Base-by-base conservation (phyloP, 495 filamentous ascomycete species). In the Amphirosellinia nigrospora region DNA sequence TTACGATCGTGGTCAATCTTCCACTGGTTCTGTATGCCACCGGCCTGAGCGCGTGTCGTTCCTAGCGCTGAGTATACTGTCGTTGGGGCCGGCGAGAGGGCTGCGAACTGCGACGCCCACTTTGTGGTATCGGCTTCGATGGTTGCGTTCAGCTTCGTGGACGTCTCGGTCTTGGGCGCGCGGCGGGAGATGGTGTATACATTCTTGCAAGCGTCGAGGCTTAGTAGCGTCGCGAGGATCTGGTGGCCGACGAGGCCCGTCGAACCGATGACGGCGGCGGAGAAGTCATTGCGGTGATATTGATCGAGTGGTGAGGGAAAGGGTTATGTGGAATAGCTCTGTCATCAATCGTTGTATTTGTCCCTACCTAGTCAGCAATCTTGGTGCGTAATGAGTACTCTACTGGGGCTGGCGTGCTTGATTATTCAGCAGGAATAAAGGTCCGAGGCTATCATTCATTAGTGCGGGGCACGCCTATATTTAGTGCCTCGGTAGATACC, bases 11-110 rank as follows among this genome's bases (percentile, higher is more conserved):
- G 86, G 78, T 94, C 92, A 45, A 94, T 88, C 73, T 91, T 91
- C 75, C 90, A 89, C 77, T 94, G 92, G 72, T 90, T 89, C 41
- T 87, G 87, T 70, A 93, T 84, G 50, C 90, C 86, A 36, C 92
- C 92, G 0, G 90, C 91, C 39, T 84, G 83, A 0, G 71, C 86
- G 23, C 86, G 84, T 6, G 92, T 93, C 1, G 91, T 93, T 56
- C 84, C 92, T 26, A 94, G 82, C 19, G 88, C 82, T 0, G 90
- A 91, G 68, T 91, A 83, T 74, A 91, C 87, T 53, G 88, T 83
- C 2, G 82, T 77, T 0, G 91, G 91, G 0, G 84, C 62, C 0
- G 91, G 90, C 0, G 79, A 67, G 39, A 91, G 81, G 4, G 82
- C 77, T 13, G 81, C 75, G 68, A 94, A 83, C 53, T 78, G 78